Conservation (phyloP, 176 grass and related monocot genomes). For the Poa annua region DNA sequence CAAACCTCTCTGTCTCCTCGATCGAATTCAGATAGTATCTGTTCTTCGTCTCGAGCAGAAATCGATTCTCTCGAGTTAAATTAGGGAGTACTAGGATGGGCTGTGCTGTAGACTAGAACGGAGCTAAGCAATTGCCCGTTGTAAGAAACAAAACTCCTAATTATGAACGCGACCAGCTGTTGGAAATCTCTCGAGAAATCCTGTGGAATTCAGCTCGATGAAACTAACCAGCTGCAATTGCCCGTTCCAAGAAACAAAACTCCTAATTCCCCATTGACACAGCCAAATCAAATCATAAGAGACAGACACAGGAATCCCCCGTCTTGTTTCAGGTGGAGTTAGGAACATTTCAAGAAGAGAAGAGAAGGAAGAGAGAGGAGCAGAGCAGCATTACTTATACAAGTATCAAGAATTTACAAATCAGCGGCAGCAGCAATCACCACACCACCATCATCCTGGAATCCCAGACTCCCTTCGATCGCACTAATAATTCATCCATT, state of each 20-base stretch:
- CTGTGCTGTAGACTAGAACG: not conserved
- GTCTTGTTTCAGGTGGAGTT: constrained; percentile 15
- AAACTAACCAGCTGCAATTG: not conserved
- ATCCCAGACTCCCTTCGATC: constrained; percentile 14
- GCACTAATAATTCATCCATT: constrained; percentile 39
- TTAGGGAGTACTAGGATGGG: not conserved
- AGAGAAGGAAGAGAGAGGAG: not conserved
- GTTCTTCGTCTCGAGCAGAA: not conserved
- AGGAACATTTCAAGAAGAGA: constrained; percentile 34
- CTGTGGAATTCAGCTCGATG: not conserved
- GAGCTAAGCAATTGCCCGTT: too few species aligned
- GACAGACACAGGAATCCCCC: constrained; percentile 23
- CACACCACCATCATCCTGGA: constrained; percentile 16
- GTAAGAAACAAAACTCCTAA: too few species aligned
- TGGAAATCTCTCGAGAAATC: not conserved
- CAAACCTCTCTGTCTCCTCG: not conserved
- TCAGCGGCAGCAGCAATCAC: constrained; percentile 26
- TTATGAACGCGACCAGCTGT: not conserved
- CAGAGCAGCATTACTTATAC: constrained; percentile 46
- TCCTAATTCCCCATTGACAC: not conserved
- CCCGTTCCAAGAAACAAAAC: not conserved
- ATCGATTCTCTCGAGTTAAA: not conserved
- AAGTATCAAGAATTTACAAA: constrained; percentile 58
- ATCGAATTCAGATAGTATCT: not conserved
- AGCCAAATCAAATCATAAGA: constrained; percentile 1